A percentile compares a stretch with the other conserved stretches of the same genome.
These are phyloP conservation scores for Vigna angularis DNA, from an alignment of 306 rosid genomes.

Conservation along the genomic window DNA sequence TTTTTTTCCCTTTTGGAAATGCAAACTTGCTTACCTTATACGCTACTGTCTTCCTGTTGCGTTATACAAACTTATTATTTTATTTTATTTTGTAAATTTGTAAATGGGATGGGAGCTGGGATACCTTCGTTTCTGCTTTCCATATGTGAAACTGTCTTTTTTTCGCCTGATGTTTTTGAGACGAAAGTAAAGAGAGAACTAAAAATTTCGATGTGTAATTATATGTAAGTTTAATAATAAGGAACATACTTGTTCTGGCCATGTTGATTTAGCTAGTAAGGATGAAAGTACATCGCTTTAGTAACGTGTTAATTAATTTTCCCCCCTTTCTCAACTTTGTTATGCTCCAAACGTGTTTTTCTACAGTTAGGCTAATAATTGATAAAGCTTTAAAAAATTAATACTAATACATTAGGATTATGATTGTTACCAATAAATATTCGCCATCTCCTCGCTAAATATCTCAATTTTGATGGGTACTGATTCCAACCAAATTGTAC, in stretches of 20 bases:
- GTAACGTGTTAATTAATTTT: not conserved
- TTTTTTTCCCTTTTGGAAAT: not conserved
- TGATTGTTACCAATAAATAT: not conserved
- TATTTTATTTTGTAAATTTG: not conserved
- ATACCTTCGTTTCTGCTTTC: conserved; percentile 18
- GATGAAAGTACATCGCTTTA: conserved; percentile 1
- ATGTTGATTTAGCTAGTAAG: not conserved
- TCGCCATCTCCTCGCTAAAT: conserved; percentile 6
- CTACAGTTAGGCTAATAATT: not conserved
- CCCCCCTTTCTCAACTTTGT: not conserved
- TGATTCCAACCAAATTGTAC: conserved; percentile 1
- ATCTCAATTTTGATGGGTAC: conserved; percentile 3
- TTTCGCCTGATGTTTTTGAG: not conserved
- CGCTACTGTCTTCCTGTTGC: conserved; percentile 23
- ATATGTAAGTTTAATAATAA: not conserved
- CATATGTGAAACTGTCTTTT: not conserved
- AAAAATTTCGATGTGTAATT: conserved; percentile 30
- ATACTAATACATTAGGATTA: not conserved
- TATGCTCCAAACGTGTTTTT: conserved; percentile 7
- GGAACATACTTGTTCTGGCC: not conserved
- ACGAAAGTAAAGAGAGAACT: conserved; percentile 15
- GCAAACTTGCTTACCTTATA: conserved; percentile 12
- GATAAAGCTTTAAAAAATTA: not conserved
- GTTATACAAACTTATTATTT: not conserved
- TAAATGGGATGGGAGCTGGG: not conserved